Conservation (phyloP, 345 rosid genomes). For the Crucihimalaya himalaica region DNA sequence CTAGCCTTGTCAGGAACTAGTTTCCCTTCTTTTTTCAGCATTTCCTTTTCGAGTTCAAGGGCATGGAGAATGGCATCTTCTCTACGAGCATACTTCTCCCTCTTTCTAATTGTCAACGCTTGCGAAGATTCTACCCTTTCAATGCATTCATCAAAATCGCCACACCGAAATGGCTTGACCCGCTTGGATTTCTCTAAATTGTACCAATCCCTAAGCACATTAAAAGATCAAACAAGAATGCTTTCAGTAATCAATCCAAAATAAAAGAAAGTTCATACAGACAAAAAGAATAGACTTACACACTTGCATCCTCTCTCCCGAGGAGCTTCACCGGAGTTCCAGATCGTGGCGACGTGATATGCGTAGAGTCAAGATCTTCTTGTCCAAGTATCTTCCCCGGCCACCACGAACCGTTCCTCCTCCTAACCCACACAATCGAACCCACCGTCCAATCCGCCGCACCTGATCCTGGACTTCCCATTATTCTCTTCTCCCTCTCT, state of each 20-base stretch:
- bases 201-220: constrained; percentile 83
- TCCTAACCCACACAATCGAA: constrained; percentile 93
- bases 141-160: constrained; percentile 95
- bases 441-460: constrained; percentile 61
- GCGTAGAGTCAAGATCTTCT: constrained; percentile 75
- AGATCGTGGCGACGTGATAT: constrained; percentile 83
- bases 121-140: constrained; percentile 82
- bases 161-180: constrained; percentile 95
- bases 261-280: neutral
- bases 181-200: constrained; percentile 98
- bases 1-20: constrained; percentile 39
- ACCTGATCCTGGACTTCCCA: constrained; percentile 62
- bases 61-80: constrained; percentile 99
- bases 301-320: constrained; percentile 99
- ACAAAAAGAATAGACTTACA: constrained; percentile 57
- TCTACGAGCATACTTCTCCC: constrained; percentile 99
- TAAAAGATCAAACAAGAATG: constrained; percentile 2
- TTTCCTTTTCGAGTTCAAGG: constrained; percentile 89
- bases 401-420: constrained; percentile 99
- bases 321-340: constrained; percentile 99
- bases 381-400: constrained; percentile 88
- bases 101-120: constrained; percentile 77
- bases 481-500: constrained; percentile 17
- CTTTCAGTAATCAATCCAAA: constrained; percentile 11
- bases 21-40: constrained; percentile 58